phyloP scores from a whole-genome alignment of 257 asterid genomes.

The Solanum tarijense region DNA sequence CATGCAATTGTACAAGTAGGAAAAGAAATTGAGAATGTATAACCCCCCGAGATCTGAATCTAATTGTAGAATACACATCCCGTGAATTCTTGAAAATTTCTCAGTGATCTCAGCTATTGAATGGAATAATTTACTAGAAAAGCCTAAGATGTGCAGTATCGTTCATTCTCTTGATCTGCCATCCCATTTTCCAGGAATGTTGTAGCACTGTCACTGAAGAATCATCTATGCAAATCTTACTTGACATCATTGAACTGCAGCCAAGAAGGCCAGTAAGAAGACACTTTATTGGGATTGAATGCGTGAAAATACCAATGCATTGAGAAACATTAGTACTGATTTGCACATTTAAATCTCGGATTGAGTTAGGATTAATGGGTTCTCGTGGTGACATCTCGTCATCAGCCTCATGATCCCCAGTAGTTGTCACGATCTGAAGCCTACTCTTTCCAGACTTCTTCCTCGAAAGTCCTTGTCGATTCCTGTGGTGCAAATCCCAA shows the following conservation, averaged over 20 bases:
- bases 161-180: conserved; percentile 88
- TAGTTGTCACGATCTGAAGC: conserved; percentile 74
- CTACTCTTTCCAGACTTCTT: conserved; percentile 94
- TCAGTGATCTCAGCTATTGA: not conserved
- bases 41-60: not conserved
- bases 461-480: conserved; percentile 45
- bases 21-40: conserved; percentile 4
- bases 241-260: conserved; percentile 63
- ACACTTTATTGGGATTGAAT: conserved; percentile 70
- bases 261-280: conserved; percentile 79
- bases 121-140: conserved; percentile 26
- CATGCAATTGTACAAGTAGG: not conserved
- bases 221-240: conserved; percentile 75
- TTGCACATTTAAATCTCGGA: conserved; percentile 39
- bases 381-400: conserved; percentile 96
- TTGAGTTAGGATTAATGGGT: conserved; percentile 30
- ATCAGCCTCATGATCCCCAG: conserved; percentile 88
- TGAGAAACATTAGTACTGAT: conserved; percentile 30
- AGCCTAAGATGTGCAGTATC: conserved; percentile 94
- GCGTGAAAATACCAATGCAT: conserved; percentile 77
- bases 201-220: conserved; percentile 83
- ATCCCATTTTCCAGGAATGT: conserved; percentile 79
- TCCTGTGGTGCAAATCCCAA: conserved; percentile 52
- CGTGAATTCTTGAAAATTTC: not conserved
- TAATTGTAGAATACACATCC: not conserved